Evolutionary conservation across 306 rosid species (phyloP), one percentile per base, ranked within the genome.

Genomic region (Fagus crenata): DNA sequence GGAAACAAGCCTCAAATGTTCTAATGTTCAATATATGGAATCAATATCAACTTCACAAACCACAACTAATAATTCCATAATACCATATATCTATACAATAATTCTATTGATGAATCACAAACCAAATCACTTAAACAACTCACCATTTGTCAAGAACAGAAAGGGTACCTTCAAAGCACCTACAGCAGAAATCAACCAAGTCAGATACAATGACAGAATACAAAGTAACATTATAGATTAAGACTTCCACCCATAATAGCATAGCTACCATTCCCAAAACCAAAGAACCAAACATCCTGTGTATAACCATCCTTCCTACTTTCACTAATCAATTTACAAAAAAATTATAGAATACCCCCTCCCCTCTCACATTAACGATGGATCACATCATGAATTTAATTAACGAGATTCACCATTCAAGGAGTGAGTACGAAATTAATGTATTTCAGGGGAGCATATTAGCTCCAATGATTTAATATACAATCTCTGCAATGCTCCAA

Each of bases 111-210:
- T 40, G 67, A 22, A 7, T 1, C 12, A 5, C 3, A 8, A 14
- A 76, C 2, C 2, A 2, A 53, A 37, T 3, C 37, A 28, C 53
- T 15, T 3, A 15, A 54, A 69, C 5, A 2, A 67, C 80, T 74
- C 46, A 82, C 85, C 82, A 22, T 82, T 82, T 3, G 85, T 78
- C 76, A 82, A 82, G 74, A 82, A 82, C 72, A 82, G 68, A 69
- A 58, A 82, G 3, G 85, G 82, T 8, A 77, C 63, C 70, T 77
- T 82, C 76, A 82, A 74, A 69, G 59, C 7, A 58, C 82, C 85
- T 82, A 42, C 68, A 69, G 49, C 1, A 8, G 49, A 67, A 39
- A 67, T 17, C 5, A 39, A 28, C 33, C 14, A 1, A 67, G 51
- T 67, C 15, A 67, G 49, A n/a, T 3, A 37, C 13, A 37, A 67